Evolutionary conservation across 441 rosid species (phyloP), one percentile per base, ranked within the genome.

Genomic region (Pelargonium exstipulatum): DNA sequence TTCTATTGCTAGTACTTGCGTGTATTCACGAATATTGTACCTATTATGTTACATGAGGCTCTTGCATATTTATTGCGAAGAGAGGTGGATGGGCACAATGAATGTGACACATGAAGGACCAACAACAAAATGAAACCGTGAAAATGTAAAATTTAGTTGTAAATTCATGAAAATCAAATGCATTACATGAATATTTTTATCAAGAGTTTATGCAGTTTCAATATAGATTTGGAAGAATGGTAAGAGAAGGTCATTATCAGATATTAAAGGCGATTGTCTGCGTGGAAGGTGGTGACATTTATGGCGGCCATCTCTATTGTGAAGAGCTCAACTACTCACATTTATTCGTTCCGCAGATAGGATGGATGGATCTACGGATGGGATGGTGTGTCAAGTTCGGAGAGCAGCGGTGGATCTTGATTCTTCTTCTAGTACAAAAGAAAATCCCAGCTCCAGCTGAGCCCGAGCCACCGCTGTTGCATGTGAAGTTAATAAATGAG

Each of bases 401-500:
- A 42, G 24, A 7, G 51, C 37, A 62, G 26, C 63, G 37, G 45
- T 12, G 3, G 13, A 14, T 6, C 46, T 60, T 45, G 22, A 51
- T 8, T 0, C 14, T 0, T 9, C 22, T 37, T 14, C 0, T 24
- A 12, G 2, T 1, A 32, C 18, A 6, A 45, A 45, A 66, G 68
- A 43, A 18, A 32, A 24, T 66, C 22, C 17, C n/a, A 7, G 12
- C 3, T 55, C 29, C 60, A 5, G 12, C 51, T 2, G 9, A 24
- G 63, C 26, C 26, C 26, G 26, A 24, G 26, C 26, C 26, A 24
- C 1, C 26, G n/a, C 26, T 1, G 26, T 24, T 35, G 70, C 85
- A 78, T 69, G 87, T 80, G 87, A 75, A 29, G 69, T n/a, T 73
- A 77, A 70, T 84, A 76, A 84, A 80, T 80, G 76, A 68, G 77